Percentiles rank a stretch among this genome's conserved stretches.
Evolutionary conservation across 140 eudicot species (phyloP).

Genomic region (Cichorium intybus): DNA sequence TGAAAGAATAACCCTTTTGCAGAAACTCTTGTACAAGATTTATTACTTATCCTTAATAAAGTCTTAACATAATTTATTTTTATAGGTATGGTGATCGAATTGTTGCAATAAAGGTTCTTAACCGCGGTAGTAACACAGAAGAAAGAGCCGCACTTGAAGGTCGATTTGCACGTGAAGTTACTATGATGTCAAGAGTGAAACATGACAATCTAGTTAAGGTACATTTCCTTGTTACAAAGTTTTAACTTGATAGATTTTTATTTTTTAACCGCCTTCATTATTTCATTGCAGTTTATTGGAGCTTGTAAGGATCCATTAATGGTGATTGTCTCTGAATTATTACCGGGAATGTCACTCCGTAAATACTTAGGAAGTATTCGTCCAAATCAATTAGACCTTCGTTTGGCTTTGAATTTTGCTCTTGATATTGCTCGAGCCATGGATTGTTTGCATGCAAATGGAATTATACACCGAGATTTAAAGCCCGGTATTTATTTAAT

Average conservation of each 20-base stretch:
- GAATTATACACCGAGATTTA: conserved; percentile 90
- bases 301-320: conserved; percentile 98
- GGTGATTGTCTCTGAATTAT: conserved; percentile 91
- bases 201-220: conserved; percentile 93
- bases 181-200: conserved; percentile 91
- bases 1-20: background rate
- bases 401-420: conserved; percentile 68
- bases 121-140: conserved; percentile 66
- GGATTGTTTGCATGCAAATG: conserved; percentile 97
- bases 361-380: conserved; percentile 76
- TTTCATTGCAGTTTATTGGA: conserved; percentile 71
- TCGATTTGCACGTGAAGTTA: conserved; percentile 91
- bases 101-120: conserved; percentile 91
- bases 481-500: conserved; percentile 66
- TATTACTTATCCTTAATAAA: background rate
- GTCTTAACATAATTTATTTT: conserved; percentile 1
- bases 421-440: conserved; percentile 93
- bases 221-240: background rate
- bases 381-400: conserved; percentile 75
- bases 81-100: conserved; percentile 75
- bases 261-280: background rate
- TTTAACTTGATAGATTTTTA: background rate
- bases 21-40: background rate
- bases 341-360: conserved; percentile 94
- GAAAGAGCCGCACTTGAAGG: conserved; percentile 73